Conservation (phyloP, 768 basidiomycete genomes). For the Cyathus striatus region DNA sequence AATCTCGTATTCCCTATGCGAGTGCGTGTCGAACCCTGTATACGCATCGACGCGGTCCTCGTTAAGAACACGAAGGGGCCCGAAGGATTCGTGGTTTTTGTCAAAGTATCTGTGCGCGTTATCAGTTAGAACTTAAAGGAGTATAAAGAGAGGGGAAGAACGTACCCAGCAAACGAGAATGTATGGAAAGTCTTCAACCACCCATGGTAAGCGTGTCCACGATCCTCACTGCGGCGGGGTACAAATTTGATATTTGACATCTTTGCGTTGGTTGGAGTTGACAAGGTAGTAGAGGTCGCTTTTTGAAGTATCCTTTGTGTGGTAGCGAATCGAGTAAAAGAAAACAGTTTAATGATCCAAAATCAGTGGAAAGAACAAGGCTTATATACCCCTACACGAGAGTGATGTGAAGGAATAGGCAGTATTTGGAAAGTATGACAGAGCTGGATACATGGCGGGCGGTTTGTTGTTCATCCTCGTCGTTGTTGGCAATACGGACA, state of each 20-base stretch:
- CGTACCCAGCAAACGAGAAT: constrained; percentile 69
- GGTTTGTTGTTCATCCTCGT: no score
- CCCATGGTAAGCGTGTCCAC: constrained; percentile 73
- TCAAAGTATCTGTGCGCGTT: constrained; percentile 53
- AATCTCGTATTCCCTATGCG: constrained; percentile 84
- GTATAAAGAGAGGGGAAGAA: constrained; percentile 8
- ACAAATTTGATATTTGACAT: constrained; percentile 34
- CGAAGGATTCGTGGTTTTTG: constrained; percentile 50
- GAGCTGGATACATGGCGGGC: no score
- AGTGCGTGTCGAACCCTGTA: constrained; percentile 84
- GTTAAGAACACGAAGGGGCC: constrained; percentile 83
- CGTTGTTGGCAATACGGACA: no score
- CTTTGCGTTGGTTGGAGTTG: constrained; percentile 8
- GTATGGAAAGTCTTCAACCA: constrained; percentile 90
- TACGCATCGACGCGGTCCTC: constrained; percentile 76
- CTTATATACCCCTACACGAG: constrained; percentile 36
- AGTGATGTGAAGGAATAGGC: constrained; percentile 29
- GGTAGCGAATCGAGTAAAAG: constrained; percentile 31
- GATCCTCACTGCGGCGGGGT: constrained; percentile 53
- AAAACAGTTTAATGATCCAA: constrained; percentile 30
- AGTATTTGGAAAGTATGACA: constrained; percentile 31
- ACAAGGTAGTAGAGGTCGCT: constrained; percentile 3
- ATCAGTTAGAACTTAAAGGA: constrained; percentile 11
- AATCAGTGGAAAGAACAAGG: constrained; percentile 28
- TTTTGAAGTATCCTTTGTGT: constrained; percentile 18